Percentiles rank a stretch among this genome's conserved stretches.
phyloP scores from a whole-genome alignment of 2,329 filamentous ascomycete species.

The Botryotinia globosa region DNA sequence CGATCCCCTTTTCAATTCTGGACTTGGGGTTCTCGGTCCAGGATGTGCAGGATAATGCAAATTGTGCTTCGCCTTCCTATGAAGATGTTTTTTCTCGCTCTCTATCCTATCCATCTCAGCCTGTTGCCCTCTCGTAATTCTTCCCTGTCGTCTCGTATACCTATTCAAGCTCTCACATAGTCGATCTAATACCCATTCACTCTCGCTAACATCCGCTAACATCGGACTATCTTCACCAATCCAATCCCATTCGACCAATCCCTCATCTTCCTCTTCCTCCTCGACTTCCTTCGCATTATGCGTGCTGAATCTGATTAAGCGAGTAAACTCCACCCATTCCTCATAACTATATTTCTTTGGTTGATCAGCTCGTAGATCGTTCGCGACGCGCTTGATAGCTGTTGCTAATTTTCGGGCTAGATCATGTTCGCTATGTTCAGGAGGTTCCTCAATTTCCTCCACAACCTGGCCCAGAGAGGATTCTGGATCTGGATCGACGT shows the following conservation, averaged over 20 bases:
- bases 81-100: background rate
- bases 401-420: constrained; percentile 55
- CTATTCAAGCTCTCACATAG: constrained; percentile 60
- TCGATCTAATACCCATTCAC: constrained; percentile 65
- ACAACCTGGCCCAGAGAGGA: constrained; percentile 8
- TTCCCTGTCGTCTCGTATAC: constrained; percentile 38
- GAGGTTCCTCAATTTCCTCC: constrained; percentile 41
- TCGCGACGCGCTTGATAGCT: constrained; percentile 54
- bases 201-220: constrained; percentile 59
- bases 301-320: constrained; percentile 57
- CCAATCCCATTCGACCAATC: constrained; percentile 68
- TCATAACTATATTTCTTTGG: constrained; percentile 61
- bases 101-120: background rate
- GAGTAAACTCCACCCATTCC: constrained; percentile 66
- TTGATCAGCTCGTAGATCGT: constrained; percentile 48
- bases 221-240: constrained; percentile 67
- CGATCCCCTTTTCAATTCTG: background rate
- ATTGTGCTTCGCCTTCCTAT: constrained; percentile 1
- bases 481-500: constrained; percentile 13
- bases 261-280: constrained; percentile 53
- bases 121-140: constrained; percentile 24
- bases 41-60: constrained; percentile 15
- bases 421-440: constrained; percentile 43
- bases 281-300: constrained; percentile 37
- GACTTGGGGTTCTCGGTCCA: background rate